phyloP scores from a whole-genome alignment of 208 protist genomes.

The Trypanosoma lewisi region DNA sequence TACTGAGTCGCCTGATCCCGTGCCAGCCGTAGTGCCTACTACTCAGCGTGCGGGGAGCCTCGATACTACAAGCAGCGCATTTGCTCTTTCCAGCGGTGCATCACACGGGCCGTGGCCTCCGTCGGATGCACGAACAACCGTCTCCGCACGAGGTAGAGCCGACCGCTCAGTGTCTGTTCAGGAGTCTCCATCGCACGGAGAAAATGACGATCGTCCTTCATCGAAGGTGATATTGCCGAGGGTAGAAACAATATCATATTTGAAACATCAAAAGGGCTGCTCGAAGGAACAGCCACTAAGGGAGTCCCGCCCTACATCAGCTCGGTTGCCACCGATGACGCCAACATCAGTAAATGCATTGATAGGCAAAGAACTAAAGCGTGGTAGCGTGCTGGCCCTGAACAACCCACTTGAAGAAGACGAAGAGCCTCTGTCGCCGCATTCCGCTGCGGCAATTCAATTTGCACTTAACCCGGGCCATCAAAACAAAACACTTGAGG shows the following conservation, averaged over 20 bases:
- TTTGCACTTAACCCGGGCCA: not conserved
- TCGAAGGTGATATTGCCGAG: not conserved
- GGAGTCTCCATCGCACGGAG: no score
- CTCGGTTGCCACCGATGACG: not conserved
- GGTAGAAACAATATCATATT: not conserved
- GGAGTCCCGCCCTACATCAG: not conserved
- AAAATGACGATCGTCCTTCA: no score
- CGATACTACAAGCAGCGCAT: no score
- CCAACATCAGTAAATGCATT: not conserved
- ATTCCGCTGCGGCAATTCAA: slow-evolving; percentile 3
- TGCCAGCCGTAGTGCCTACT: no score
- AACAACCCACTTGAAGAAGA: slow-evolving; percentile 13
- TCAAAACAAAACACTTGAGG: not conserved
- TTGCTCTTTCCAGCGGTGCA: no score
- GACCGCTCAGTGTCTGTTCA: no score
- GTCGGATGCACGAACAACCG: no score
- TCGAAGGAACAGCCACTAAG: not conserved
- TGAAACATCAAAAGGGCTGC: not conserved
- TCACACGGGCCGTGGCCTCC: no score
- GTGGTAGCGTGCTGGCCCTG: slow-evolving; percentile 12
- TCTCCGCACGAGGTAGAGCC: no score
- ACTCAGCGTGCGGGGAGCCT: not conserved
- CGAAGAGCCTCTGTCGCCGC: slow-evolving; percentile 10
- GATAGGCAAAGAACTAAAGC: slow-evolving; percentile 14
- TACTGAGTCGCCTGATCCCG: not conserved